Evolutionary conservation across 202 grass and related monocot species (phyloP).

Genomic region (Eragrostis tef): DNA sequence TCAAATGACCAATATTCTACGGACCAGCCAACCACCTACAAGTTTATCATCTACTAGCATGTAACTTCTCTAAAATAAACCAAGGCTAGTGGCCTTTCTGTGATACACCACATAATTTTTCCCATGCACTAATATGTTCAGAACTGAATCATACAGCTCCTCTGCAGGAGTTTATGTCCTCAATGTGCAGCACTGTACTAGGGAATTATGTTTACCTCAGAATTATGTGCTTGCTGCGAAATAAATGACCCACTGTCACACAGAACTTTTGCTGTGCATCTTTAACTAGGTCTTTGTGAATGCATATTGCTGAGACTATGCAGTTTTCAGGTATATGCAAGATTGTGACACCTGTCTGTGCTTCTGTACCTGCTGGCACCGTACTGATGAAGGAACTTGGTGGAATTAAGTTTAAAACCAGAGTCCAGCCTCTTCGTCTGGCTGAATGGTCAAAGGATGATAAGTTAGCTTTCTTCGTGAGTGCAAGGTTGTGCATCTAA

Average conservation of each 20-base stretch:
- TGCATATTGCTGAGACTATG: conserved; percentile 11
- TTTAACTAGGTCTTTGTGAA: conserved; percentile 34
- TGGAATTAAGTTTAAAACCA: conserved; percentile 73
- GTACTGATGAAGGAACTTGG: conserved; percentile 72
- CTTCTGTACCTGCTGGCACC: conserved; percentile 66
- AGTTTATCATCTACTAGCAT: conserved; percentile 13
- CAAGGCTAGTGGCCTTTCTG: neutral
- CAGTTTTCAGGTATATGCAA: conserved; percentile 75
- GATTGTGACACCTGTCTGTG: conserved; percentile 71
- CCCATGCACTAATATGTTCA: neutral
- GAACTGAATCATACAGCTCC: neutral
- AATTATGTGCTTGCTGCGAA: conserved; percentile 22
- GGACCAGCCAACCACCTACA: conserved; percentile 4
- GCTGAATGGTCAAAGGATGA: conserved; percentile 76
- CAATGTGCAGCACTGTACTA: neutral
- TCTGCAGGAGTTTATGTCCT: conserved; percentile 4
- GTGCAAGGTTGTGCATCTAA: conserved; percentile 63
- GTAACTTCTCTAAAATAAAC: conserved; percentile 28
- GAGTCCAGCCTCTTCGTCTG: conserved; percentile 78
- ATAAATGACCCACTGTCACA: neutral
- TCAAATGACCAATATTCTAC: conserved; percentile 16
- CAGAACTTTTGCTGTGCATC: neutral
- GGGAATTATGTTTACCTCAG: neutral
- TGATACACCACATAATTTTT: neutral
- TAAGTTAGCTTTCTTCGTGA: conserved; percentile 78